Evolutionary conservation across 202 grass and related monocot species (phyloP), one percentile per base, ranked within the genome.

Genomic region (Elaeis oleifera): DNA sequence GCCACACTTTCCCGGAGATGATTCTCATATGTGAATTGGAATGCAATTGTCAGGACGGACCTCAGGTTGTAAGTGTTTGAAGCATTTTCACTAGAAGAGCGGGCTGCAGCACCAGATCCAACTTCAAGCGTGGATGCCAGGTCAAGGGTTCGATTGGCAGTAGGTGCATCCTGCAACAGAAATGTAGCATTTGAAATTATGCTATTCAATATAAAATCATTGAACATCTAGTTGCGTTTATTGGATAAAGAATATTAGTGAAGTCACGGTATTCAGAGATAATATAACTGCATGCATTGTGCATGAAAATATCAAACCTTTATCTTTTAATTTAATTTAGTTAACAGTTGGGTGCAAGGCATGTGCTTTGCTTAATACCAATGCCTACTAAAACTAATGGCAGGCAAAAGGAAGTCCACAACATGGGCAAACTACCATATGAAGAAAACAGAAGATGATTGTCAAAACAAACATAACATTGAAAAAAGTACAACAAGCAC

Each of bases 41-140:
- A 99, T 25, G 95, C 95, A 67, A 99, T 90, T 31, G 95, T 99
- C 32, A 99, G 59, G 14, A 99, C 89, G 5, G 89, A 94, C 89
- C 89, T 81, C 26, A 74, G 71, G 61, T 52, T 61, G 3, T 59
- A 53, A 18, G 56, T 39, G 79, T 80, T 76, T 54, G 80, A 72
- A 15, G 23, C 53, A 28, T 75, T 71, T 23, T 91, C 84, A 53
- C 68, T 86, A 27, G 79, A 67, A 63, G 78, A 32, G 32, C 80
- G 78, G 21, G 70, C 70, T 60, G 82, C 73, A 21, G 79, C 85
- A 70, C 85, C 85, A 5, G 82, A 77, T 44, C 88, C 88, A 78
- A 90, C 76, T 74, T 99, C 95, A 14, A 99, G 95, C 13, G 85
- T 87, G 4, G 95, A 99, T 59, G 95, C 95, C 16, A 99, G 70